Evolutionary conservation across 441 rosid genomes (phyloP), one percentile per base, ranked within the genome.

Genomic region (Gossypium trilobum): DNA sequence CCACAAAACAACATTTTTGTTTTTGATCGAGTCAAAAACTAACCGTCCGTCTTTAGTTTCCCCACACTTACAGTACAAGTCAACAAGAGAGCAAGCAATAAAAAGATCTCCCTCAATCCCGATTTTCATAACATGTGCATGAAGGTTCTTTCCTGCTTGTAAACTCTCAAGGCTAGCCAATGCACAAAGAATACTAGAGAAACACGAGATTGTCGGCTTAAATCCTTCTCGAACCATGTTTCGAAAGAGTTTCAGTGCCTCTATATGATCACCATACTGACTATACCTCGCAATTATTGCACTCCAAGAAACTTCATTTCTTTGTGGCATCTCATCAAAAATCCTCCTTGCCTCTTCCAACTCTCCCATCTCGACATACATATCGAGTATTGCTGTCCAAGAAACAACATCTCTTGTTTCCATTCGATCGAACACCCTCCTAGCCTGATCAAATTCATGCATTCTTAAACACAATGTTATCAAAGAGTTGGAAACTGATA

Each of bases 301-400:
- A 44, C 82, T 78, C 84, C 85, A 82, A 44, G 87, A 80, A 69
- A 82, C 81, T 73, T 82, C 83, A 52, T 79, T 86, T 77, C 87
- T 81, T 68, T 79, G 80, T 0, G 87, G 87, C 90, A 86, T 88
- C 73, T 70, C 78, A 33, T 85, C 73, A 54, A 86, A 88, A 66
- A 86, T 73, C 76, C 83, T 81, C 66, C 85, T 83, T 0, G 85
- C 89, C 79, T 84, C 83, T 52, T 22, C 52, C 64, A 86, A 67
- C 58, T 85, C 76, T 46, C 81, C 87, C 80, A 52, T 80, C 72
- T 75, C 78, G 1, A 74, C 81, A 55, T 83, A 84, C 73, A 75
- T 58, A 72, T 86, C 90, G 3, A 88, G 77, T 55, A 85, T 80
- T 0, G 87, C 86, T 17, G 88, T 86, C 92, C 90, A 88, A 31